These are phyloP conservation scores for Kondoa malvinella DNA, from an alignment of 768 basidiomycete genomes.

Conservation along the genomic window DNA sequence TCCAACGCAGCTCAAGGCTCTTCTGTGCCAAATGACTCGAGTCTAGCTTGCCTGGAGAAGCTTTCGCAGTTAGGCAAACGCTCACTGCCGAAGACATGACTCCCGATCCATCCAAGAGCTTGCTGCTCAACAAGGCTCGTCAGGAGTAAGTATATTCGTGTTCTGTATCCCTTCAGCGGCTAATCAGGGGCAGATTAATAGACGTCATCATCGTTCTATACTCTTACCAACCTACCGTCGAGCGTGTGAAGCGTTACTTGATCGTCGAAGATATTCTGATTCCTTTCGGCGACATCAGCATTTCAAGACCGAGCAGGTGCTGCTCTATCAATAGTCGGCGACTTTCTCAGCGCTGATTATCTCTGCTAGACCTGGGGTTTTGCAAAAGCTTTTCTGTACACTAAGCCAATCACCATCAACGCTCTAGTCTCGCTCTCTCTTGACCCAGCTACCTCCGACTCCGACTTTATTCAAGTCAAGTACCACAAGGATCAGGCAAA, in stretches of 20 bases:
- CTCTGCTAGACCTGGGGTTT: no score
- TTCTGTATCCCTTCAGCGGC: no score
- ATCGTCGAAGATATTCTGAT: no score
- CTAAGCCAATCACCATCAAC: conserved; percentile 36
- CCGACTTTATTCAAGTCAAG: conserved; percentile 35
- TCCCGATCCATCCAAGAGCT: conserved; percentile 33
- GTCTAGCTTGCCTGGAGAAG: background rate
- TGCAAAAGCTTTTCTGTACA: conserved; percentile 31
- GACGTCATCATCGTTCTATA: conserved; percentile 37
- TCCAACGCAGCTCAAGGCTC: background rate
- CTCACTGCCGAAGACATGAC: background rate
- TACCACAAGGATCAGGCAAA: conserved; percentile 13
- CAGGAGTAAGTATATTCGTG: conserved; percentile 27
- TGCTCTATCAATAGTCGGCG: conserved; percentile 15
- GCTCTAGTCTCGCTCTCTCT: conserved; percentile 35
- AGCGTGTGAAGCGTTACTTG: conserved; percentile 35
- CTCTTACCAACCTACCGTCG: conserved; percentile 34
- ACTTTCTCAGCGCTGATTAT: no score
- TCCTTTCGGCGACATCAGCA: no score
- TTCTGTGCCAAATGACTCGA: background rate
- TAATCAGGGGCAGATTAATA: no score
- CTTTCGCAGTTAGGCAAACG: background rate
- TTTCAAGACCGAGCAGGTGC: conserved; percentile 32
- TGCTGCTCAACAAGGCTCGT: conserved; percentile 33
- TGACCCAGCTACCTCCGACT: conserved; percentile 35